Evolutionary conservation across 495 filamentous ascomycete genomes (phyloP).

Genomic region (Hyaloscypha finlandica): DNA sequence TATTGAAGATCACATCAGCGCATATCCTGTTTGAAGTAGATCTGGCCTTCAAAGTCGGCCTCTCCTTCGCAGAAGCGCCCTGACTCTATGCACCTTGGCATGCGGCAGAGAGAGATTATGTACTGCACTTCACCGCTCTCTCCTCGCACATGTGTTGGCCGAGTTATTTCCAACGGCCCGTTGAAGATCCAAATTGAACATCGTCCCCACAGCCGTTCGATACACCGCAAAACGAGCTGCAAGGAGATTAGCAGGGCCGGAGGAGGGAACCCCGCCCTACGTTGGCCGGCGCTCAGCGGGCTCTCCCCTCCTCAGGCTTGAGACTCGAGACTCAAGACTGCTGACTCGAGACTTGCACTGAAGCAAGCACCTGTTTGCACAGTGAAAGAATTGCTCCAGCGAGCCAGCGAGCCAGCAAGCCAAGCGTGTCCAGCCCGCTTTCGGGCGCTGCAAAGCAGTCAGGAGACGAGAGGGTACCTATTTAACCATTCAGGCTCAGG

Average conservation of each 20-base stretch:
- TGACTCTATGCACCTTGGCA: neutral
- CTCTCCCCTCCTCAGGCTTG: too few relatives aligned
- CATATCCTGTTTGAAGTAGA: neutral
- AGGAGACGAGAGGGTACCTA: neutral
- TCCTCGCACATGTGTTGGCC: neutral
- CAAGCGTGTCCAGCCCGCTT: neutral
- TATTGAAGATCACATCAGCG: too few relatives aligned
- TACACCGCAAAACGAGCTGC: neutral
- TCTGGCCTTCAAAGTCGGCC: neutral
- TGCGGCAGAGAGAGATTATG: conserved; percentile 10
- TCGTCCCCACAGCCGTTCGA: conserved; percentile 15
- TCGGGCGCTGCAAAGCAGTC: neutral
- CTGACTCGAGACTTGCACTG: neutral
- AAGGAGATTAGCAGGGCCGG: neutral
- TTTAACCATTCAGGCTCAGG: neutral
- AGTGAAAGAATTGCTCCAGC: neutral
- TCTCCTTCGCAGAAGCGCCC: neutral
- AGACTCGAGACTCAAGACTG: neutral
- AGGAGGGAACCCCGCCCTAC: too few relatives aligned
- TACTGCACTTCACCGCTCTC: conserved; percentile 16
- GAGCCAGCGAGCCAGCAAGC: neutral
- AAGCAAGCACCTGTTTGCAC: neutral
- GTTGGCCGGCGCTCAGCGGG: too few relatives aligned
- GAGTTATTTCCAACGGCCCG: neutral
- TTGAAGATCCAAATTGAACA: neutral